Evolutionary conservation across 257 asterid genomes (phyloP).

Genomic region (Nicotiana tabacum): DNA sequence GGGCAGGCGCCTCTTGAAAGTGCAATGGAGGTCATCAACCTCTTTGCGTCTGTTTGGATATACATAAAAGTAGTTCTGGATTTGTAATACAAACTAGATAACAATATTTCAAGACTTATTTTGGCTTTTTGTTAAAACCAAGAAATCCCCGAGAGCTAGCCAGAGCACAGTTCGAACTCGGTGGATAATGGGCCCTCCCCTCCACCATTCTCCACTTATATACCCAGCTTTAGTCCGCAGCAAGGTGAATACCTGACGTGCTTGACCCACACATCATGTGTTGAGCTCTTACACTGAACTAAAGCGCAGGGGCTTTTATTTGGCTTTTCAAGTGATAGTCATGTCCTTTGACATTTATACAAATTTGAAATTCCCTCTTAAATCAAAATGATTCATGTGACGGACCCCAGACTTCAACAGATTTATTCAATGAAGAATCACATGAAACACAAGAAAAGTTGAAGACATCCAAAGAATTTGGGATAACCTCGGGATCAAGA

Average conservation of each 20-base stretch:
- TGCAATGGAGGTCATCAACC: background rate
- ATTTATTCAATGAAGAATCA: background rate
- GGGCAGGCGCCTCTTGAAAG: background rate
- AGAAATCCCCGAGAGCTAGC: background rate
- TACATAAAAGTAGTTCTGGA: background rate
- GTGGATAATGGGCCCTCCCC: background rate
- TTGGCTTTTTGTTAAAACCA: background rate
- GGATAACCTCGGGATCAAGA: conserved; percentile 95
- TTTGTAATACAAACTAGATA: background rate
- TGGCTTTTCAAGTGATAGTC: background rate
- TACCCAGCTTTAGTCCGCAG: background rate
- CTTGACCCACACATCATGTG: background rate
- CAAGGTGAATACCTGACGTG: background rate
- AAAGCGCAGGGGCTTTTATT: background rate
- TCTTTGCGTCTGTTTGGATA: background rate
- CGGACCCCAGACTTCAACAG: background rate
- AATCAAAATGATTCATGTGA: background rate
- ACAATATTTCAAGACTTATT: background rate
- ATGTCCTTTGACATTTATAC: background rate
- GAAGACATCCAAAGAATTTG: conserved; percentile 9
- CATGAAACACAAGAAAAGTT: conserved; percentile 11
- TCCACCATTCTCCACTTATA: background rate
- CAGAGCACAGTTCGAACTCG: background rate
- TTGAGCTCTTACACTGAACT: background rate
- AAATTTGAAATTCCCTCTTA: background rate